Conservation (phyloP, 768 basidiomycete genomes). For the Pleurotus djamor region DNA sequence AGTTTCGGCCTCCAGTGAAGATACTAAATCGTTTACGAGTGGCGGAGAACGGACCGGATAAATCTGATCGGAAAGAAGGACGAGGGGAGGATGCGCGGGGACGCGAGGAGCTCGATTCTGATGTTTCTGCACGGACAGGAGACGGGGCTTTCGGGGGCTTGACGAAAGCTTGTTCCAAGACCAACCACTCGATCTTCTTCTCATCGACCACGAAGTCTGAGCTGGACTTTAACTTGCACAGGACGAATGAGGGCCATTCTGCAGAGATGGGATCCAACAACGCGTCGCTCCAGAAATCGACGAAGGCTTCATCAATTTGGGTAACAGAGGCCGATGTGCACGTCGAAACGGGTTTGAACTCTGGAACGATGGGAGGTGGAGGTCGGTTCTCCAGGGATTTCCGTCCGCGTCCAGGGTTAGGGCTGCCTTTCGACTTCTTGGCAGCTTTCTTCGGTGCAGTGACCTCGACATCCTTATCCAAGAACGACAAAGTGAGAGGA, state of each 20-base stretch:
- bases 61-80: constrained; percentile 42
- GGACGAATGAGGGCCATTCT: constrained; percentile 66
- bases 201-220: constrained; percentile 18
- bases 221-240: constrained; percentile 61
- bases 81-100: constrained; percentile 37
- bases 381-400: constrained; percentile 23
- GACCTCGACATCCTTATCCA: constrained; percentile 59
- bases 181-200: constrained; percentile 57
- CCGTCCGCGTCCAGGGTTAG: constrained; percentile 18
- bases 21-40: constrained; percentile 66
- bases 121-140: constrained; percentile 15
- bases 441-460: constrained; percentile 34
- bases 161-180: constrained; percentile 63
- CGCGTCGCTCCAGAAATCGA: constrained; percentile 82
- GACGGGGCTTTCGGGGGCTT: constrained; percentile 26
- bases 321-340: constrained; percentile 43
- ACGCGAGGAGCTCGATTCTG: constrained; percentile 14
- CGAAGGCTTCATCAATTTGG: constrained; percentile 77
- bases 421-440: constrained; percentile 13
- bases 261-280: constrained; percentile 65
- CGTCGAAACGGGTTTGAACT: constrained; percentile 30
- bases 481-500: constrained; percentile 54
- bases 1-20: constrained; percentile 40
- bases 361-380: constrained; percentile 11
- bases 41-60: constrained; percentile 42